Evolutionary conservation across 2,329 filamentous ascomycete species (phyloP).

Genomic region (Colletotrichum magnum): DNA sequence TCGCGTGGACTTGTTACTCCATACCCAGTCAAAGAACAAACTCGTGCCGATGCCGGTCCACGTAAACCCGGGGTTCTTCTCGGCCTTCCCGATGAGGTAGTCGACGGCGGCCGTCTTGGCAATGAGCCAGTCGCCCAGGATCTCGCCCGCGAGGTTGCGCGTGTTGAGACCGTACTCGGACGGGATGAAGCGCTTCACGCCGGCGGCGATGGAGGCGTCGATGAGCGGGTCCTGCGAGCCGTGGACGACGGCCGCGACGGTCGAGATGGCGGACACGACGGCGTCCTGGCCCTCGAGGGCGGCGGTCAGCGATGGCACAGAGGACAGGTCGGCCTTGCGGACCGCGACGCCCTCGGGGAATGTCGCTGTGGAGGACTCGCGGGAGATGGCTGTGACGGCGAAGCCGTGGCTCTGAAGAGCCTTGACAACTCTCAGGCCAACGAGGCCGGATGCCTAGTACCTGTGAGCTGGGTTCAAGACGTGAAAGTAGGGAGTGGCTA

Average conservation of each 20-base stretch:
- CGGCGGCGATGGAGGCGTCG: slow-evolving; percentile 66
- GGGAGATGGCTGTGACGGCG: slow-evolving; percentile 31
- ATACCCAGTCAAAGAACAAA: slow-evolving; percentile 73
- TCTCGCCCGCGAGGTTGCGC: slow-evolving; percentile 43
- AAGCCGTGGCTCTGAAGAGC: slow-evolving; percentile 22
- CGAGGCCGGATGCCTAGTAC: slow-evolving; percentile 27
- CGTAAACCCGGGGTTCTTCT: slow-evolving; percentile 54
- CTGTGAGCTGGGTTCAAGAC: neutral
- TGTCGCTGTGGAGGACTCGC: slow-evolving; percentile 20
- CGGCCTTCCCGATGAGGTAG: slow-evolving; percentile 39
- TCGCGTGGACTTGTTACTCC: slow-evolving; percentile 15
- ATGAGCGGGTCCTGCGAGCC: slow-evolving; percentile 65
- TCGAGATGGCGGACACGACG: slow-evolving; percentile 59
- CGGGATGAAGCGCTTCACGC: slow-evolving; percentile 68
- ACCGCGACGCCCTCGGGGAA: slow-evolving; percentile 30
- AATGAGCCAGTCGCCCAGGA: slow-evolving; percentile 41
- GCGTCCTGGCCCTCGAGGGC: slow-evolving; percentile 41
- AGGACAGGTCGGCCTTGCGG: slow-evolving; percentile 23
- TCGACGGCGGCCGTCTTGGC: slow-evolving; percentile 39
- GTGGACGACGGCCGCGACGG: slow-evolving; percentile 43
- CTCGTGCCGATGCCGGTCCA: slow-evolving; percentile 74
- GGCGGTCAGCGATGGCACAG: slow-evolving; percentile 28
- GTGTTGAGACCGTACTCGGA: slow-evolving; percentile 62
- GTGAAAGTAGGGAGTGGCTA: too few relatives aligned
- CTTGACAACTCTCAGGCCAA: slow-evolving; percentile 29